These are phyloP conservation scores for Mycena haematopus DNA, from an alignment of 768 basidiomycete species.

Conservation along the genomic window DNA sequence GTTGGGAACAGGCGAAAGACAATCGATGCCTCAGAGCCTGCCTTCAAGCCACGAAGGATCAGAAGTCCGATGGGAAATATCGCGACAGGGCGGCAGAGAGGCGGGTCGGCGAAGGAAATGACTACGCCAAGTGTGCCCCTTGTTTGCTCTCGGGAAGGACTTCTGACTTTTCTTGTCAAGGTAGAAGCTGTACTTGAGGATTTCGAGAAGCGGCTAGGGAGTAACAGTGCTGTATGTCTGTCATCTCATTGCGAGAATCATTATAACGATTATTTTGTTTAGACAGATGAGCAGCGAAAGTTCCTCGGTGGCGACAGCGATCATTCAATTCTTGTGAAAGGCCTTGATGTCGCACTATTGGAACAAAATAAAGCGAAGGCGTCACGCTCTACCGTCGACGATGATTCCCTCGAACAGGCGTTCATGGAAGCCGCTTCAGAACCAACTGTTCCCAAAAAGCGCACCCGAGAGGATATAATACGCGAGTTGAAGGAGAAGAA, in stretches of 20 bases:
- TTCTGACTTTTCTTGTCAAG: constrained; percentile 42
- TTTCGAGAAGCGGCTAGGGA: constrained; percentile 71
- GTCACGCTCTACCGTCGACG: constrained; percentile 65
- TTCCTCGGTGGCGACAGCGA: constrained; percentile 87
- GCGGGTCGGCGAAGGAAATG: constrained; percentile 67
- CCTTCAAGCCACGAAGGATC: constrained; percentile 84
- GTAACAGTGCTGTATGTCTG: constrained; percentile 54
- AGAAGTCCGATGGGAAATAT: constrained; percentile 64
- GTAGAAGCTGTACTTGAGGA: constrained; percentile 84
- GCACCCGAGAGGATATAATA: constrained; percentile 80
- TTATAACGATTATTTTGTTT: constrained; percentile 3
- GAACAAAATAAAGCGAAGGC: constrained; percentile 82
- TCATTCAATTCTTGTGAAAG: constrained; percentile 88
- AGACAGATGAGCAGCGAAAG: constrained; percentile 77
- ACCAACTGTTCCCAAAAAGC: constrained; percentile 54
- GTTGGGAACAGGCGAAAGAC: constrained; percentile 50
- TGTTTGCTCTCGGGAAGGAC: not conserved
- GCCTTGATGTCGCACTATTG: constrained; percentile 85
- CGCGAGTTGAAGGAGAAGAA: constrained; percentile 74
- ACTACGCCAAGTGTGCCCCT: constrained; percentile 69
- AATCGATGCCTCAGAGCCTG: constrained; percentile 58
- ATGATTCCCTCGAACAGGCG: constrained; percentile 82
- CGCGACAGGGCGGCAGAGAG: constrained; percentile 82
- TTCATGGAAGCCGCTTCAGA: constrained; percentile 55
- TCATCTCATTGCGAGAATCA: not conserved